Conservation (phyloP, 1,284 basidiomycete genomes). For the Ceratobasidium theobromae region DNA sequence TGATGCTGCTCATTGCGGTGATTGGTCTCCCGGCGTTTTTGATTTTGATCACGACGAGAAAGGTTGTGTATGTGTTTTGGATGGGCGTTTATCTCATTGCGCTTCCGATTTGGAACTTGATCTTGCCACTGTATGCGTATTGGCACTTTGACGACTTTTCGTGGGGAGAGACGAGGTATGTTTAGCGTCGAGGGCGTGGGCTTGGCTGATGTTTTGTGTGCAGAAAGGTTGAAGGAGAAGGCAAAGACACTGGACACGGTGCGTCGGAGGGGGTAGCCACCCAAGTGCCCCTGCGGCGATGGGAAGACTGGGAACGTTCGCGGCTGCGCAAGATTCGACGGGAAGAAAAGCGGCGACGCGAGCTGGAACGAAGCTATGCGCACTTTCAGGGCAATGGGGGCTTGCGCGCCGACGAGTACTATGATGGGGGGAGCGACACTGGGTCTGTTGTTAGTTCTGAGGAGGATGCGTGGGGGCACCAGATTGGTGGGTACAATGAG, state of each 20-base stretch:
- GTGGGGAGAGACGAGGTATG: constrained; percentile 93
- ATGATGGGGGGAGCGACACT: constrained; percentile 68
- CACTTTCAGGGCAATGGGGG: constrained; percentile 50
- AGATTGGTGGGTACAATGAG: constrained; percentile 89
- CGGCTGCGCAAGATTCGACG: constrained; percentile 87
- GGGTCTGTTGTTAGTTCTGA: constrained; percentile 73
- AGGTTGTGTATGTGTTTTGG: constrained; percentile 96
- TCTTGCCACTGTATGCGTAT: constrained; percentile 92
- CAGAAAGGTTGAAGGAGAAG: constrained; percentile 93
- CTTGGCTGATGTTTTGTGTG: constrained; percentile 15
- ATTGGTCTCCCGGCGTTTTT: constrained; percentile 92
- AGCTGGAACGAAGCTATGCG: constrained; percentile 72
- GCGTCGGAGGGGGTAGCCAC: constrained; percentile 63
- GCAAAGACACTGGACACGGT: constrained; percentile 74
- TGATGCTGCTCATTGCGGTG: constrained; percentile 86
- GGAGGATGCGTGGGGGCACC: constrained; percentile 89
- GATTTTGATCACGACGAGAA: constrained; percentile 91
- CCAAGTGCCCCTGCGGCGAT: constrained; percentile 81
- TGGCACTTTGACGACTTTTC: constrained; percentile 99
- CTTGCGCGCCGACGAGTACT: constrained; percentile 39
- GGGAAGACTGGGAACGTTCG: constrained; percentile 99
- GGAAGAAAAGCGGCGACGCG: constrained; percentile 80
- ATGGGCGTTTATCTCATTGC: constrained; percentile 94
- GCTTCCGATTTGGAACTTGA: constrained; percentile 93
- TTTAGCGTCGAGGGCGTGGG: neutral